These are phyloP conservation scores for Hylodesmum podocarpum DNA, from an alignment of 306 rosid species.

Conservation along the genomic window DNA sequence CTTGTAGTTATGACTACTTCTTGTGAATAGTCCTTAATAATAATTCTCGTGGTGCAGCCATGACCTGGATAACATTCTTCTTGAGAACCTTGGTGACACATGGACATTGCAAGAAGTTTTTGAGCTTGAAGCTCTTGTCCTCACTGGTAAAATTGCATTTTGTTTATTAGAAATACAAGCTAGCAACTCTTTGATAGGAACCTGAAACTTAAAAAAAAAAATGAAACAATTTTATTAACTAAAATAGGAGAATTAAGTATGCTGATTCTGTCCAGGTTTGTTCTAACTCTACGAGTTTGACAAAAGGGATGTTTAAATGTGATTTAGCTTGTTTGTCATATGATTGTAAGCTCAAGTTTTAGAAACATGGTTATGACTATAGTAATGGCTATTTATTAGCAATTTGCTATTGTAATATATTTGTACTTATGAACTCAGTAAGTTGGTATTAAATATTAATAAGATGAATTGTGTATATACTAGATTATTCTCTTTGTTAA, in stretches of 20 bases:
- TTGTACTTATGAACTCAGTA: not conserved
- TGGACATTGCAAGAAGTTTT: conserved; percentile 91
- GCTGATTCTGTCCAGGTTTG: no score
- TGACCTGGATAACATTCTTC: conserved; percentile 97
- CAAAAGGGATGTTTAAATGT: no score
- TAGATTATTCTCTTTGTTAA: not conserved
- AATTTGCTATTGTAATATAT: not conserved
- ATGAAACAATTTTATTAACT: no score
- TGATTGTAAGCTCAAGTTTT: no score
- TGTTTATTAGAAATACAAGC: not conserved
- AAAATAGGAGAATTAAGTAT: no score
- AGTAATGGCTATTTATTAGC: not conserved
- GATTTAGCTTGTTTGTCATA: no score
- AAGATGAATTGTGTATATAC: not conserved
- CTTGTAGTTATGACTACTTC: not conserved
- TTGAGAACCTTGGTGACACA: conserved; percentile 91
- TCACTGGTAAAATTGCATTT: conserved; percentile 65
- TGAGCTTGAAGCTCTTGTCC: conserved; percentile 98
- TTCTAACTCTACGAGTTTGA: no score
- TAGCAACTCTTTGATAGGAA: not conserved
- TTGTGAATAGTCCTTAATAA: not conserved
- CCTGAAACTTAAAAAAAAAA: no score
- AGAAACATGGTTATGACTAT: not conserved
- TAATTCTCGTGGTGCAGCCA: conserved; percentile 65
- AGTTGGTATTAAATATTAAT: not conserved